Base-by-base conservation (phyloP, 1,139 yeast genomes). In the Yamadazyma dendronema region DNA sequence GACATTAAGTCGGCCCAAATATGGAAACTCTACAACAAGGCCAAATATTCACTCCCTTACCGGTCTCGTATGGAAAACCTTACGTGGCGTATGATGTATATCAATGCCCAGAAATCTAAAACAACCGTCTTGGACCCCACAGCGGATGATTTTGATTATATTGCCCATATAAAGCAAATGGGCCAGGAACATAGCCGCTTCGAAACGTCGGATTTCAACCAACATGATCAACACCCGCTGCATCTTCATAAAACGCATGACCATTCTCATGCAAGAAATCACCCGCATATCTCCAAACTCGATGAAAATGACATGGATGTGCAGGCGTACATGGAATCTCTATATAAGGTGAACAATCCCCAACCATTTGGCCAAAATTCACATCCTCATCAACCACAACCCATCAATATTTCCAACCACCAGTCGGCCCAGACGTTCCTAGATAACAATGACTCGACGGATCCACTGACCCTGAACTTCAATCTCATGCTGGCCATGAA, bases 41-140 rank as follows among this genome's bases (percentile, higher is more conserved):
- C 94, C 13, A 79, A 77, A 47, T 80, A 84, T n/a, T 74, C 83
- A n/a, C 64, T 87, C 34, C 95, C 95, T 1, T 81, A 84, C 57
- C 74, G 77, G 41, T 73, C 77, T 30, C 67, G 96, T 33, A 82
- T 87, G 81, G 88, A 84, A 54, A 87, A 87, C 56, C 62, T 87
- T 36, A 81, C 94, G 10, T 87, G 96, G 96, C 62, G 96, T 44
- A 74, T 88, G 79, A 83, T 87, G 89, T 76, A 73, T 36, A 65
- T 84, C 52, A 75, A 77, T 44, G 24, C 42, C 10, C 56, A 68
- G 38, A 58, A 62, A 39, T 59, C 17, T 10, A 34, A 37, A 19
- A 33, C 37, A 23, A 39, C 39, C 3, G 28, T 31, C 10, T 26
- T 41, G 22, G 70, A 63, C 31, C 74, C 77, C 4, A 68, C 69